Base-by-base conservation (phyloP, 225 moss, liverwort and hornwort genomes). In the Lunularia cruciata region DNA sequence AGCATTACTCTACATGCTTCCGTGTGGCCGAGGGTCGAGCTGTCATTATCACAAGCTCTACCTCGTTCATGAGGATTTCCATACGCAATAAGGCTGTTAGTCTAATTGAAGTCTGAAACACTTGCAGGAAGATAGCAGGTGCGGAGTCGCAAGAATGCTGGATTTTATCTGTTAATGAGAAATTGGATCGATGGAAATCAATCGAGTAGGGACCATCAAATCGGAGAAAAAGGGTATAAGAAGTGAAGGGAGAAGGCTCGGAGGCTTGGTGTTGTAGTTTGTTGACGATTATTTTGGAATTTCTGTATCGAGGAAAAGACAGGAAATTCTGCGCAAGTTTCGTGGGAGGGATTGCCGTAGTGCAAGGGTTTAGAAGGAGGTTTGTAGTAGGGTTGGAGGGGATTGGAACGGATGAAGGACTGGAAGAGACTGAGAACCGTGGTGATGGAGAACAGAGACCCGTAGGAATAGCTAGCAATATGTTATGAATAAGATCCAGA, bases 11-110 rank as follows among this genome's bases (percentile, higher is more conserved):
- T 18, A 57, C 56, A 38, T 57, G 12, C 14, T 61, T 61, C 10
- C 61, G 61, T 61, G 61, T 40, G 37, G 61, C 20, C 23, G 37
- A 60, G 38, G 60, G 38, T 38, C 37, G 38, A 40, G 23, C 39
- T 40, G 39, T 40, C 39, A 39, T 61, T 40, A 15, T 61, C 59
- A 61, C 25, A 12, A 40, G 26, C 39, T 40, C 25, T 23, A 40
- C 40, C 59, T 59, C 59, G 7, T 8, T 31, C 25, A 26, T 54
- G 22, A 26, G 28, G 4, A 54, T 54, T 3, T 54, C 9, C 8
- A 12, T 26, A 54, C 39, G 12, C 11, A 61, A 39, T 39, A 38
- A 26, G 61, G 13, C 22, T 38, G 13, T 40, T 57, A 5, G 30
- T 32, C 15, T 16, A 18, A 11, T 10, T 16, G 15, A 5, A 31